Conservation (phyloP, 495 filamentous ascomycete genomes). For the Apiosordaria backusii region DNA sequence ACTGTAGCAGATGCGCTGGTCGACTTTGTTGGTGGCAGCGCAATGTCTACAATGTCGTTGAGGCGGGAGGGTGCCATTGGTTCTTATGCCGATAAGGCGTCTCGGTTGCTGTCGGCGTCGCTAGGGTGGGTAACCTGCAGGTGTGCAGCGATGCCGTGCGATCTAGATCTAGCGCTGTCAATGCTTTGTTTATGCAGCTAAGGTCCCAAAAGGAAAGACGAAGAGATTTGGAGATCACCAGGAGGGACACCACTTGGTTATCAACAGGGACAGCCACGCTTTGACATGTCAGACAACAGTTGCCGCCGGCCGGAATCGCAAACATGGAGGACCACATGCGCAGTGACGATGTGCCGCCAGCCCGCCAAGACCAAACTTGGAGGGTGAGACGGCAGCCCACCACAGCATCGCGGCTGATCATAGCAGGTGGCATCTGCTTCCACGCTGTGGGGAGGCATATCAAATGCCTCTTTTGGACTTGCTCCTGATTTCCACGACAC, state of each 20-base stretch:
- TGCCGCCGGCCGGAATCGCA: neutral
- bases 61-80: slow-evolving; percentile 18
- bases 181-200: neutral
- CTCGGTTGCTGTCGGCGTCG: neutral
- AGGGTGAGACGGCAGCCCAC: neutral
- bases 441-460: neutral
- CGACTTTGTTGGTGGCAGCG: slow-evolving; percentile 13
- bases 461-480: neutral
- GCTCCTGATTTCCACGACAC: neutral
- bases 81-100: neutral
- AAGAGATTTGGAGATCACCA: no score
- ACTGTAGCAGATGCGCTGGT: slow-evolving; percentile 9
- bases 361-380: neutral
- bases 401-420: neutral
- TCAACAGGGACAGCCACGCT: no score
- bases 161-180: neutral
- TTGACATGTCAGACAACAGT: no score
- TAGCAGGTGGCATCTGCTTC: neutral
- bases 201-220: neutral
- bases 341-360: neutral
- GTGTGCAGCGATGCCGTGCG: neutral
- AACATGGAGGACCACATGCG: neutral
- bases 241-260: neutral
- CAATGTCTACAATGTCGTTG: slow-evolving; percentile 18
- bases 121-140: neutral